These are phyloP conservation scores for Austroboletus novae-zelandiae DNA, from an alignment of 1,284 basidiomycete species.

Conservation along the genomic window DNA sequence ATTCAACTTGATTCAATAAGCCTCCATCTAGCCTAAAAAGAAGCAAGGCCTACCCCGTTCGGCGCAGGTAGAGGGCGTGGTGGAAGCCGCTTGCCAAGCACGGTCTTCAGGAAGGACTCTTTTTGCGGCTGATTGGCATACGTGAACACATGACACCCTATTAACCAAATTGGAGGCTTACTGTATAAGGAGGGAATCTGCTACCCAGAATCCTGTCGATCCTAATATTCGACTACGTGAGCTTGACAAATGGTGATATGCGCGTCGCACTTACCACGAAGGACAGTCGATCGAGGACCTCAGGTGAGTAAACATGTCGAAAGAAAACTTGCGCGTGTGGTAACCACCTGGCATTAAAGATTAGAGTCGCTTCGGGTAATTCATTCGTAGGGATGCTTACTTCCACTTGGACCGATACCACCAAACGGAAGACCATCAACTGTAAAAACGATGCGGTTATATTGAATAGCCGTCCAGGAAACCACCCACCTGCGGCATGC, in stretches of 20 bases:
- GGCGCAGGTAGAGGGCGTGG: slow-evolving; percentile 17
- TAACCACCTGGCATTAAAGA: slow-evolving; percentile 47
- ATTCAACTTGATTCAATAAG: slow-evolving; percentile 15
- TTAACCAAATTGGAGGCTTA: slow-evolving; percentile 25
- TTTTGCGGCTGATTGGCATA: slow-evolving; percentile 21
- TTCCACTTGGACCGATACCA: slow-evolving; percentile 69
- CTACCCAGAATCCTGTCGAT: slow-evolving; percentile 52
- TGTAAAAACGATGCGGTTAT: slow-evolving; percentile 18
- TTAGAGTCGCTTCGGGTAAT: neutral
- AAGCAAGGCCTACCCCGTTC: slow-evolving; percentile 10
- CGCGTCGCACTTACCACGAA: slow-evolving; percentile 44
- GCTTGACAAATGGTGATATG: neutral
- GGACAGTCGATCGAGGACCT: slow-evolving; percentile 60
- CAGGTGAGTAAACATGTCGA: slow-evolving; percentile 69
- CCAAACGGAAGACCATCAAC: slow-evolving; percentile 71
- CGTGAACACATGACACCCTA: neutral
- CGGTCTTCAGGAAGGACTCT: slow-evolving; percentile 15
- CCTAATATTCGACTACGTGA: slow-evolving; percentile 35
- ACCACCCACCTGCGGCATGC: slow-evolving; percentile 40
- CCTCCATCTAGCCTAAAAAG: neutral
- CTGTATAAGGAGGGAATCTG: slow-evolving; percentile 68
- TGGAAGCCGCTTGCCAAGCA: slow-evolving; percentile 20
- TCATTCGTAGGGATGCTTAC: slow-evolving; percentile 39
- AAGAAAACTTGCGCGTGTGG: slow-evolving; percentile 62
- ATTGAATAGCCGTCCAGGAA: neutral